Evolutionary conservation across 169 alveolate genomes (phyloP).

Genomic region (Babesia gibsoni): DNA sequence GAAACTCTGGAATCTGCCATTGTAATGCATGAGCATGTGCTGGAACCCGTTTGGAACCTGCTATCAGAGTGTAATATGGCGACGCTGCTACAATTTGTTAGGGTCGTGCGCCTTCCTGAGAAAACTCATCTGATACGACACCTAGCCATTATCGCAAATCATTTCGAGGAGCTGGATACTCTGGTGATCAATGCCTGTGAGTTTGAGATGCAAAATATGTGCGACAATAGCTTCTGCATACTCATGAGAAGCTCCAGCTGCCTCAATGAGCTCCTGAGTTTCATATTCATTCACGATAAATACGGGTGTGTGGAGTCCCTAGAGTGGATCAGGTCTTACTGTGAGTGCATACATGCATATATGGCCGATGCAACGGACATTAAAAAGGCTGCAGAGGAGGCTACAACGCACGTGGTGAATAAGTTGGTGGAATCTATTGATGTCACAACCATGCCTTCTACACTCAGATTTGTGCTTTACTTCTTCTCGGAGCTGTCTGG

Average conservation of each 20-base stretch:
- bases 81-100: conserved; percentile 44
- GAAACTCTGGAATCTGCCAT: neutral
- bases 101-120: conserved; percentile 52
- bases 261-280: conserved; percentile 43
- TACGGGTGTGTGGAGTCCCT: conserved; percentile 39
- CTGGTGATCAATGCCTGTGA: conserved; percentile 39
- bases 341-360: conserved; percentile 24
- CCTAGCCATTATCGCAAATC: conserved; percentile 36
- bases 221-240: conserved; percentile 32
- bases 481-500: conserved; percentile 38
- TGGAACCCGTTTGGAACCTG: conserved; percentile 49
- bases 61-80: conserved; percentile 58
- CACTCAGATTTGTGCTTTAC: conserved; percentile 47
- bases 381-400: conserved; percentile 40
- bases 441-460: conserved; percentile 43
- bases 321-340: conserved; percentile 33
- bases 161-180: conserved; percentile 50
- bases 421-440: conserved; percentile 38
- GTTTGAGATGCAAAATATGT: conserved; percentile 15
- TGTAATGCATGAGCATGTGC: conserved; percentile 21
- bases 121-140: conserved; percentile 24
- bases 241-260: conserved; percentile 56
- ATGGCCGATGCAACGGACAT: conserved; percentile 3
- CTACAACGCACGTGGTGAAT: conserved; percentile 37
- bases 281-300: conserved; percentile 33